phyloP scores from a whole-genome alignment of 1,284 basidiomycete genomes.

The Rhizoctonia solani region DNA sequence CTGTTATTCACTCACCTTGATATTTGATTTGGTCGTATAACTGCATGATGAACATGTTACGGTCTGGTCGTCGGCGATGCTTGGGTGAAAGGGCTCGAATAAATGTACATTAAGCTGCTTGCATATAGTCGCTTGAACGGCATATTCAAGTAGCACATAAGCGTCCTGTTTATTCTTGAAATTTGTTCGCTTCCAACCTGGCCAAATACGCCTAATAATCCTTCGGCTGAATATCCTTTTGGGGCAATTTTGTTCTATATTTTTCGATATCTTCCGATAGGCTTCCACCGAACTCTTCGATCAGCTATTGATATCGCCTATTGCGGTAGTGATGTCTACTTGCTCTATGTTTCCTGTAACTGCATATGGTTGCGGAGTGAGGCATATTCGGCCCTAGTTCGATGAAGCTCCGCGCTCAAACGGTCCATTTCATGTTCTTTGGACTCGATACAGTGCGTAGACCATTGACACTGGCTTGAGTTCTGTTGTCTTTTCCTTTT shows the following conservation, averaged over 20 bases:
- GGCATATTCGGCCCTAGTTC: background rate
- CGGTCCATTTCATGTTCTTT: background rate
- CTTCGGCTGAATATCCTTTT: background rate
- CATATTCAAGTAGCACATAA: conserved; percentile 24
- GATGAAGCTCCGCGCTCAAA: background rate
- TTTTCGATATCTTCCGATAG: background rate
- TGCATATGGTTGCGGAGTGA: background rate
- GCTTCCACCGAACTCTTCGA: background rate
- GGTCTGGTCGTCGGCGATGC: background rate
- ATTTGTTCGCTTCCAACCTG: background rate
- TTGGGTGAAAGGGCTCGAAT: conserved; percentile 30
- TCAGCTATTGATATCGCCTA: background rate
- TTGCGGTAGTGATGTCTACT: background rate
- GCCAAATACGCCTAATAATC: background rate
- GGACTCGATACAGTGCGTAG: too few species aligned
- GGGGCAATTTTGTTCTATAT: background rate
- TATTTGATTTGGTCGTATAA: conserved; percentile 8
- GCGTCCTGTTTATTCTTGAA: background rate
- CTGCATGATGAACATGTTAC: background rate
- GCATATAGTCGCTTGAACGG: conserved; percentile 13
- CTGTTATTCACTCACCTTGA: background rate
- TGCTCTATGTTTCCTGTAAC: background rate
- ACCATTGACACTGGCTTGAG: too few species aligned
- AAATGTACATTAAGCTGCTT: background rate
- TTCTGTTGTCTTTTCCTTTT: too few species aligned